These are phyloP conservation scores for Nicotiana obtusifolia DNA, from an alignment of 257 asterid genomes.

Conservation along the genomic window DNA sequence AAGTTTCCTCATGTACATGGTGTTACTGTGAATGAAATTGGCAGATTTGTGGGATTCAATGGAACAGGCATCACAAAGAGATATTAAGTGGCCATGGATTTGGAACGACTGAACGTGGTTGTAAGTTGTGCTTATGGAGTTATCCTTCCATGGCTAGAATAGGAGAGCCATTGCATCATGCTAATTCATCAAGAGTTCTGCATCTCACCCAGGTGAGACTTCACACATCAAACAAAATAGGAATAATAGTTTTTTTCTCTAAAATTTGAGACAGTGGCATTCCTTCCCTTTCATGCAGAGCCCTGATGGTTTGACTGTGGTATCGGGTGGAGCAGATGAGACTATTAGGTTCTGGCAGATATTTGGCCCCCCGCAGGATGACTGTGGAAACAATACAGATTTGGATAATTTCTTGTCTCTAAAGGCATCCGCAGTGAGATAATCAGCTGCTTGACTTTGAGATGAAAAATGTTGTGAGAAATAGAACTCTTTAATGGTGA, in stretches of 20 bases:
- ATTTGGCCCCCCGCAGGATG: conserved; percentile 51
- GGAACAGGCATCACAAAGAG: conserved; percentile 75
- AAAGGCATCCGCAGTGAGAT: conserved; percentile 52
- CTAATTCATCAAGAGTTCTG: conserved; percentile 43
- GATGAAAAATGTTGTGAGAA: background rate
- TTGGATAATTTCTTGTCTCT: conserved; percentile 59
- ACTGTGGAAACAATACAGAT: conserved; percentile 31
- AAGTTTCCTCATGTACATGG: background rate
- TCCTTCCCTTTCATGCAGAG: conserved; percentile 35
- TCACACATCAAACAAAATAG: background rate
- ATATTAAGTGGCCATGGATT: conserved; percentile 68
- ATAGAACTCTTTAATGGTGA: background rate
- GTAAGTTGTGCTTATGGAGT: conserved; percentile 61
- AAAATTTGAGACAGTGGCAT: background rate
- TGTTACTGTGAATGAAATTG: background rate
- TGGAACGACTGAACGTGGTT: conserved; percentile 24
- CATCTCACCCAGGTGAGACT: conserved; percentile 59
- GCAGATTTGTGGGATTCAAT: conserved; percentile 62
- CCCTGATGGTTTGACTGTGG: conserved; percentile 72
- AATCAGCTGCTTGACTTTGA: background rate
- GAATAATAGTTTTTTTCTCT: background rate
- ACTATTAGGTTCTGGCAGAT: conserved; percentile 63
- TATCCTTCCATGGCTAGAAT: conserved; percentile 70
- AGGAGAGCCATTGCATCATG: conserved; percentile 26
- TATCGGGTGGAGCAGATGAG: conserved; percentile 61